Base-by-base conservation (phyloP, 2,329 filamentous ascomycete species). In the Cercospora berteroae region DNA sequence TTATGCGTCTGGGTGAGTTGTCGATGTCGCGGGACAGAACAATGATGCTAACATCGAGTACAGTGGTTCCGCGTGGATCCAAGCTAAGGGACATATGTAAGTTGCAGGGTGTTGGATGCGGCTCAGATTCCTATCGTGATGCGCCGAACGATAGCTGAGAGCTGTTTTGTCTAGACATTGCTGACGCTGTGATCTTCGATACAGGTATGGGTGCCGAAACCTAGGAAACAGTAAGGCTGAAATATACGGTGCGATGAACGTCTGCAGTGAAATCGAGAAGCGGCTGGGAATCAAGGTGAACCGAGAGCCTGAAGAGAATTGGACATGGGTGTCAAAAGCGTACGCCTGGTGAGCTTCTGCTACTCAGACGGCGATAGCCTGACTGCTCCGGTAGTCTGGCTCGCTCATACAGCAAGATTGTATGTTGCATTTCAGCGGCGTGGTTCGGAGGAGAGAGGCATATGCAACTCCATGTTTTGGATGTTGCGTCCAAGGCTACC, bases 31-130 rank as follows among this genome's bases (percentile, higher is more conserved):
- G 5, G 33, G 36, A 13, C 31, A 12, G 39, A 48, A 55, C 16
- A 5, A 10, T 16, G 13, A 27, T 23, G 56, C 48, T 67, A 25
- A 67, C 60, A 27, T 16, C n/a, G 13, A 27, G 42, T 5, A 23
- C 31, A 70, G 69, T 36, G 69, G 70, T 12, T 69, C 67, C 12
- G 57, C 61, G 1, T 68, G 66, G 61, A 36, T 62, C 8, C 68
- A 72, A 58, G 70, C 70, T 3, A 72, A 72, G 39, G 68, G 68
- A 9, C 70, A 72, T 61, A 70, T 72, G 48, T 55, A 55, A 55
- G 48, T 55, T 55, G 48, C 13, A 27, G 10, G 48, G 7, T 25
- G 23, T 55, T 27, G 48, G 7, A 27, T 6, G 3, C 23, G 48
- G 12, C 48, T 55, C 12, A 2, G 10, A 12, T 50, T 4, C 44